These are phyloP conservation scores for Crithidia sp. DNA, from an alignment of 208 protist genomes.

Conservation along the genomic window DNA sequence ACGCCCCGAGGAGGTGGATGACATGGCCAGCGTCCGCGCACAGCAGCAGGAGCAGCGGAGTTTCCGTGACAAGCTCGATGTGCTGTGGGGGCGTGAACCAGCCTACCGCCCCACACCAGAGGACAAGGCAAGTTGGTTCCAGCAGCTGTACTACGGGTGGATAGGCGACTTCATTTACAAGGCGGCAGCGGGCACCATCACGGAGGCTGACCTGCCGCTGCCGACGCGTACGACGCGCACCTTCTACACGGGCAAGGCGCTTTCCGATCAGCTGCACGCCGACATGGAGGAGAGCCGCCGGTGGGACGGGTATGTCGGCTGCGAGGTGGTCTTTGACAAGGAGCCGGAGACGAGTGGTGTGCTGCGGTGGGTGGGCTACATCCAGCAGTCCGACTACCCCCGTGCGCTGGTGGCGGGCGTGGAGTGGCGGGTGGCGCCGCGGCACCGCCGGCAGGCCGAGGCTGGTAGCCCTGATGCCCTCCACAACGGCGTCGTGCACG, in stretches of 20 bases:
- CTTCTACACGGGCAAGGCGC: slow-evolving; percentile 33
- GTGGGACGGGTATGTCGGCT: slow-evolving; percentile 41
- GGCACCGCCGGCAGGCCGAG: slow-evolving; percentile 24
- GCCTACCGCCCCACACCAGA: slow-evolving; percentile 32
- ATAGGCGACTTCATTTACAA: slow-evolving; percentile 55
- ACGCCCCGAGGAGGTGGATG: slow-evolving; percentile 9
- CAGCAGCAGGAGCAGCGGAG: slow-evolving; percentile 9
- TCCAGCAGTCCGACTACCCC: slow-evolving; percentile 46
- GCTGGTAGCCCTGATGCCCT: slow-evolving; percentile 3
- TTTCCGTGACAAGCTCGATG: slow-evolving; percentile 17
- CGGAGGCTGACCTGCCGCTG: slow-evolving; percentile 36
- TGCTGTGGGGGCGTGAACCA: slow-evolving; percentile 43
- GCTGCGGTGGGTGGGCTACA: slow-evolving; percentile 57
- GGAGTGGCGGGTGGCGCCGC: slow-evolving; percentile 48
- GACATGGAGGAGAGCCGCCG: slow-evolving; percentile 31
- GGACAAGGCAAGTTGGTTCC: slow-evolving; percentile 47
- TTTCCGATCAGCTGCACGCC: slow-evolving; percentile 40
- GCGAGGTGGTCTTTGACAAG: slow-evolving; percentile 36
- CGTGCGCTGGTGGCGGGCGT: slow-evolving; percentile 43
- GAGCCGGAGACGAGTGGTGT: slow-evolving; percentile 40
- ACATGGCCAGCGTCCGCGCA: slow-evolving; percentile 8
- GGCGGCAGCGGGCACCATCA: slow-evolving; percentile 40
- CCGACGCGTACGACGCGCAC: slow-evolving; percentile 33
- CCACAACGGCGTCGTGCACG: slow-evolving; percentile 51
- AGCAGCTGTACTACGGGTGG: slow-evolving; percentile 61